A percentile compares a stretch with the other conserved stretches of the same genome.
phyloP scores from a whole-genome alignment of 352 stramenopile genomes.

The Phytophthora tubulina region DNA sequence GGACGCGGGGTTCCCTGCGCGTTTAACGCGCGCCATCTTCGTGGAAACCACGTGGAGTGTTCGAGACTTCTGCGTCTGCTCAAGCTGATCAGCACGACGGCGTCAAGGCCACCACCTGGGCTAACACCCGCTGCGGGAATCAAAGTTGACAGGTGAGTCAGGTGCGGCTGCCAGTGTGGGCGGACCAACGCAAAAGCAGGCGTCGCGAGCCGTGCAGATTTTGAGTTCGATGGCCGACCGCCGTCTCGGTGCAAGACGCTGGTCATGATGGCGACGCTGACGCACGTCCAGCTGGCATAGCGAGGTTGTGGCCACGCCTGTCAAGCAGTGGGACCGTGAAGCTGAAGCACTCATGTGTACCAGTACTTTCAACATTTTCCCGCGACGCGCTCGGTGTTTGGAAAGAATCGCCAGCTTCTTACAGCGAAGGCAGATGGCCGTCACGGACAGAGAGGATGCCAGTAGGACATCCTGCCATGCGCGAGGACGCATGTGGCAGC shows the following conservation, averaged over 20 bases:
- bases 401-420: constrained; percentile 9
- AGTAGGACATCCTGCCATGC: constrained; percentile 6
- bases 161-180: constrained; percentile 5
- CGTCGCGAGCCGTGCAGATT: too few species aligned
- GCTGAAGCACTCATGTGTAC: constrained; percentile 4
- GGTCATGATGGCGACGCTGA: not conserved
- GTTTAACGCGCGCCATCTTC: constrained; percentile 27
- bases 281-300: constrained; percentile 16
- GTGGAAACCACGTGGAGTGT: constrained; percentile 14
- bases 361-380: not conserved
- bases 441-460: constrained; percentile 9
- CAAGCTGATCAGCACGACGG: constrained; percentile 22
- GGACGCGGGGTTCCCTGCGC: constrained; percentile 14
- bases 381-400: not conserved
- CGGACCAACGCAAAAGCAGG: constrained; percentile 22
- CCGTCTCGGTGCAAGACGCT: constrained; percentile 9
- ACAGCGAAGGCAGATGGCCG: constrained; percentile 10
- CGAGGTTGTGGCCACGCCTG: constrained; percentile 5
- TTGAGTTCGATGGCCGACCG: too few species aligned
- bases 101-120: not conserved
- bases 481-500: constrained; percentile 10
- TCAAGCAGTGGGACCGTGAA: constrained; percentile 18
- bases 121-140: not conserved
- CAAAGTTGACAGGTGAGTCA: constrained; percentile 1
- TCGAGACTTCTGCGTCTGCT: constrained; percentile 25